Evolutionary conservation across 345 rosid species (phyloP).

Genomic region (Eucalyptus rudis): DNA sequence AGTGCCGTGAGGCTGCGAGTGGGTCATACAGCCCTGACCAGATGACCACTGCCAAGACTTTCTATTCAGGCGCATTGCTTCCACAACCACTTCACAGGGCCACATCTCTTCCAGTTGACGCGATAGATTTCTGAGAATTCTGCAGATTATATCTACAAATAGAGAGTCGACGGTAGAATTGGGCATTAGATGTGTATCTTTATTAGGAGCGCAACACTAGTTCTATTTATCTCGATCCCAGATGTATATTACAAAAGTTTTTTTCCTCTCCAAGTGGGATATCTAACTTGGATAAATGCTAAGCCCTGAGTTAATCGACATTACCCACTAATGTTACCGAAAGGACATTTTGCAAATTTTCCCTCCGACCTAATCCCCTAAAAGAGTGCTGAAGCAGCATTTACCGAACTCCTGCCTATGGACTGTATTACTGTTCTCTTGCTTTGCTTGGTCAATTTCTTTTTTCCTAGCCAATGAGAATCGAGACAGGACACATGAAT

Average conservation of each 20-base stretch:
- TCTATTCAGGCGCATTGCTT: conserved; percentile 24
- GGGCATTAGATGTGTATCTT: not conserved
- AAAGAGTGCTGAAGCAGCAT: not conserved
- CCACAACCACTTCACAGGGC: conserved; percentile 57
- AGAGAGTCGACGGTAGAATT: not conserved
- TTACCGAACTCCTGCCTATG: not conserved
- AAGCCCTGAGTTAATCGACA: not conserved
- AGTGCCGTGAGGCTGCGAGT: not conserved
- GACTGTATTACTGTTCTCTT: not conserved
- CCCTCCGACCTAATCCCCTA: not conserved
- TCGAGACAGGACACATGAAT: not conserved
- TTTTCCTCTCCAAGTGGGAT: not conserved
- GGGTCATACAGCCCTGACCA: conserved; percentile 9
- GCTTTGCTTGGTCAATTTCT: not conserved
- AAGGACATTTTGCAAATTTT: not conserved
- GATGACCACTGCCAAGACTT: conserved; percentile 14
- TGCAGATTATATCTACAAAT: not conserved
- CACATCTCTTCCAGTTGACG: conserved; percentile 84
- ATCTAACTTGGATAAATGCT: not conserved
- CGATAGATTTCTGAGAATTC: conserved; percentile 41
- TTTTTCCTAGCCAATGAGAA: not conserved
- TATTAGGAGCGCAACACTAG: not conserved
- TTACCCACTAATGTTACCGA: not conserved
- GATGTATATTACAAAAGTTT: not conserved
- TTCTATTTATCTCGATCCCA: not conserved